Evolutionary conservation across 75 land plant genomes (phyloP).

Genomic region (Cryptomeria japonica): DNA sequence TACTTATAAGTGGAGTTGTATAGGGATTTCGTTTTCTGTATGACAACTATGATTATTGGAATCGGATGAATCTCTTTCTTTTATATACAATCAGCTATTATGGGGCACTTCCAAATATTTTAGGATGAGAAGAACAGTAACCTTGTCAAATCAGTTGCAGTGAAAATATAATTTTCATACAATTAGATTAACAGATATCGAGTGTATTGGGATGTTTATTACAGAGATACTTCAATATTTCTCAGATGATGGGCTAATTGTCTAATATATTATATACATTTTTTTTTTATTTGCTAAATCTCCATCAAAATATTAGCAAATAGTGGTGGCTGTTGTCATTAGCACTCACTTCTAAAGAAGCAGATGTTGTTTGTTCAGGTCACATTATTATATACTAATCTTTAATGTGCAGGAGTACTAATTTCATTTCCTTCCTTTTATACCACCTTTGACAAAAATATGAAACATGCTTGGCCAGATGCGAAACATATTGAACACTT

Average conservation of each 20-base stretch:
- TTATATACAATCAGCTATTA: no score
- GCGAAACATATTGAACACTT: background rate
- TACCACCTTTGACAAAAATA: background rate
- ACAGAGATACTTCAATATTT: background rate
- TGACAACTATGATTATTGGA: background rate
- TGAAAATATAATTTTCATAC: background rate
- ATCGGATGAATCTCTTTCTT: no score
- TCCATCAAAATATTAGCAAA: background rate
- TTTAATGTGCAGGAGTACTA: background rate
- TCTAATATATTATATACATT: background rate
- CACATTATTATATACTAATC: background rate
- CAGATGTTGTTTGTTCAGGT: background rate
- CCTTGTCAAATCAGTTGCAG: background rate
- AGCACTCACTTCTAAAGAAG: background rate
- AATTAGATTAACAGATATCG: background rate
- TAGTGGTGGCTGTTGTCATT: background rate
- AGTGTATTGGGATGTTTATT: background rate
- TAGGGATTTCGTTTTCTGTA: background rate
- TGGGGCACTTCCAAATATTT: background rate
- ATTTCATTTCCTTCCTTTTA: background rate
- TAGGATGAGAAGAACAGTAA: background rate
- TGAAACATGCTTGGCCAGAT: background rate
- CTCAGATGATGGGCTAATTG: background rate
- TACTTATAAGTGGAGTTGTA: background rate
- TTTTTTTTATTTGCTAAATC: no score